Evolutionary conservation across 495 filamentous ascomycete genomes (phyloP).

Genomic region (Xylaria bambusicola): DNA sequence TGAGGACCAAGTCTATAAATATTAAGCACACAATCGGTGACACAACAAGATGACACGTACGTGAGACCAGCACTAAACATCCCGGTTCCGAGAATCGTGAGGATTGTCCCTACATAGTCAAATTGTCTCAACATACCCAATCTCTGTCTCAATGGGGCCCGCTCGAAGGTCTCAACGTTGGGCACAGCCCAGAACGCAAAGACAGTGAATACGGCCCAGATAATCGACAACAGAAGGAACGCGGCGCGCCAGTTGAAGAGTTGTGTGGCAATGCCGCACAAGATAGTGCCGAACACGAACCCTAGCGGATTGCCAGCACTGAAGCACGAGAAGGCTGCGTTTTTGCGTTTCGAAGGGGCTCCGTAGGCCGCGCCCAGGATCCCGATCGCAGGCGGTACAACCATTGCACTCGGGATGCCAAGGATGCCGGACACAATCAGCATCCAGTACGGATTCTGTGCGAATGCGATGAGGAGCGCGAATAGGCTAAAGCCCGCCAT

Average conservation of each 20-base stretch:
- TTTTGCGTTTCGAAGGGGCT: constrained; percentile 64
- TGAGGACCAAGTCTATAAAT: constrained; percentile 37
- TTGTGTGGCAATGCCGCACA: constrained; percentile 63
- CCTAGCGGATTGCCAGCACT: constrained; percentile 71
- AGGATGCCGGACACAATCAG: constrained; percentile 65
- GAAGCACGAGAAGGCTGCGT: constrained; percentile 70
- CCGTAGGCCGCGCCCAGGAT: constrained; percentile 64
- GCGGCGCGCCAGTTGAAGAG: constrained; percentile 65
- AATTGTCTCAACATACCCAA: constrained; percentile 52
- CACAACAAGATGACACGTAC: constrained; percentile 41
- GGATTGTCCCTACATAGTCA: constrained; percentile 61
- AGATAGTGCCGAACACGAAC: constrained; percentile 66
- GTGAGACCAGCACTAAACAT: constrained; percentile 65
- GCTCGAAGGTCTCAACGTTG: constrained; percentile 52
- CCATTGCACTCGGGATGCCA: constrained; percentile 62
- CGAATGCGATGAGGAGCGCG: constrained; percentile 60
- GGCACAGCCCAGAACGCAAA: constrained; percentile 66
- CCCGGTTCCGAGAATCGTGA: constrained; percentile 66
- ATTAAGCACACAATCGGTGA: constrained; percentile 22
- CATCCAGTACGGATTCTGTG: constrained; percentile 62
- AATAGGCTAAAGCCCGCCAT: constrained; percentile 62
- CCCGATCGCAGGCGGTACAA: constrained; percentile 68
- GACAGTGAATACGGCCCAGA: constrained; percentile 61
- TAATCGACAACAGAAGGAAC: constrained; percentile 62
- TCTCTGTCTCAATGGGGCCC: constrained; percentile 46